Evolutionary conservation across 257 asterid species (phyloP).

Genomic region (Rauvolfia tetraphylla): DNA sequence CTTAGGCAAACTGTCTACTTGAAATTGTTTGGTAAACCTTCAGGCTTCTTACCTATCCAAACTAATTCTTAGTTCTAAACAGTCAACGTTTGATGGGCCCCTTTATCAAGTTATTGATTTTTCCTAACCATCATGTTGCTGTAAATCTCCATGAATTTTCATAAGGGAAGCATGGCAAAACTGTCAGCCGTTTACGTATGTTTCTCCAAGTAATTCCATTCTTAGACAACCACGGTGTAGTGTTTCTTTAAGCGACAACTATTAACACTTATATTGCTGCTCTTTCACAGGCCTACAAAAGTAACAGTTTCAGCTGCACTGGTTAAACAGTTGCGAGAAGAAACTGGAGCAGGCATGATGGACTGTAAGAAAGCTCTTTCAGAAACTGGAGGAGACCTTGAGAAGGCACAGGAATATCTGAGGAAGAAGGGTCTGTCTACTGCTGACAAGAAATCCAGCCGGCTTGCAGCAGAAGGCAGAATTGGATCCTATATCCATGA

Average conservation of each 20-base stretch:
- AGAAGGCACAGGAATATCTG: constrained; percentile 87
- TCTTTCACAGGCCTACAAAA: constrained; percentile 52
- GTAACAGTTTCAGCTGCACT: constrained; percentile 61
- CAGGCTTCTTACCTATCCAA: background rate
- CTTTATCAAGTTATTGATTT: background rate
- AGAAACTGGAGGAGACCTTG: constrained; percentile 83
- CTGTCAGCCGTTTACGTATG: background rate
- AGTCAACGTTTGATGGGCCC: background rate
- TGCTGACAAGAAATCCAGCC: constrained; percentile 95
- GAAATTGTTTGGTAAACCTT: background rate
- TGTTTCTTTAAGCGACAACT: background rate
- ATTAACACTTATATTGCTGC: background rate
- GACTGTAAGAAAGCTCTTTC: constrained; percentile 97
- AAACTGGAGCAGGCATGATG: constrained; percentile 99
- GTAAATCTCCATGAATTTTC: background rate
- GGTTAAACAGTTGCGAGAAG: constrained; percentile 91
- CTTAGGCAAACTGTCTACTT: background rate
- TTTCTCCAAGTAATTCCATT: background rate
- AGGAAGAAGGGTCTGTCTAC: constrained; percentile 85
- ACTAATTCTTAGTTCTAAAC: background rate
- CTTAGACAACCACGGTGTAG: background rate
- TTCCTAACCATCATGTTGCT: background rate
- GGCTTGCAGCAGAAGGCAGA: constrained; percentile 95
- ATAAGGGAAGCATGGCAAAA: background rate
- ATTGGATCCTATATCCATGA: constrained; percentile 88